These are phyloP conservation scores for Trichophyton mentagrophytes DNA, from an alignment of 2,329 filamentous ascomycete species.

Conservation along the genomic window DNA sequence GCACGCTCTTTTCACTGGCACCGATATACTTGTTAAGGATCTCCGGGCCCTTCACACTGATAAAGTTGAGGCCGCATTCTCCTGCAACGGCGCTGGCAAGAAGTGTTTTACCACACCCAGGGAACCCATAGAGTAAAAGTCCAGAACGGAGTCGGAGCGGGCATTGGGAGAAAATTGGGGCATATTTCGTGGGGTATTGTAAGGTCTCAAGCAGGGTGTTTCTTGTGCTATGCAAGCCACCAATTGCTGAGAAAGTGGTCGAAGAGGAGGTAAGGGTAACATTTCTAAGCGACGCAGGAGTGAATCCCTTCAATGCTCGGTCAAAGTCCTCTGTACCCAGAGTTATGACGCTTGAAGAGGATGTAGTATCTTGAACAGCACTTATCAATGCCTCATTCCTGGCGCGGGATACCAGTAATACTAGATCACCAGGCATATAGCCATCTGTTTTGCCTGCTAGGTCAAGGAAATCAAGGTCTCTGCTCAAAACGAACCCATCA, in stretches of 20 bases:
- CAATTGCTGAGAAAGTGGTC: conserved; percentile 84
- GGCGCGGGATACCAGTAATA: conserved; percentile 71
- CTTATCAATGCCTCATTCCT: conserved; percentile 88
- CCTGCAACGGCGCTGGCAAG: conserved; percentile 94
- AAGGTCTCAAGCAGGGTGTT: conserved; percentile 88
- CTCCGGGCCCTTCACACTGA: conserved; percentile 93
- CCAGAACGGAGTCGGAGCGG: conserved; percentile 89
- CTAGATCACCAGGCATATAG: conserved; percentile 92
- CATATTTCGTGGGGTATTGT: conserved; percentile 94
- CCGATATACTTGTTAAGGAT: conserved; percentile 99
- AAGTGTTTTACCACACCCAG: conserved; percentile 91
- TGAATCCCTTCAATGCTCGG: conserved; percentile 78
- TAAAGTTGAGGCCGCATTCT: conserved; percentile 96
- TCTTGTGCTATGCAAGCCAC: conserved; percentile 72
- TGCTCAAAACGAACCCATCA: conserved; percentile 60
- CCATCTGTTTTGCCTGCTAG: conserved; percentile 89
- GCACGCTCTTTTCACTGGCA: conserved; percentile 88
- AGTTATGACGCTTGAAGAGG: conserved; percentile 44
- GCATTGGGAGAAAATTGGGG: conserved; percentile 92
- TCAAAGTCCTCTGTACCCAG: conserved; percentile 68
- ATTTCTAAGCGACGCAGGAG: conserved; percentile 84
- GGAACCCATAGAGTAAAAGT: conserved; percentile 83
- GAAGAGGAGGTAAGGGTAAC: conserved; percentile 88
- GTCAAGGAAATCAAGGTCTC: conserved; percentile 77
- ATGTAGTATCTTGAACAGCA: conserved; percentile 47